Conservation (phyloP, 441 rosid species). For the Erodium texanum region DNA sequence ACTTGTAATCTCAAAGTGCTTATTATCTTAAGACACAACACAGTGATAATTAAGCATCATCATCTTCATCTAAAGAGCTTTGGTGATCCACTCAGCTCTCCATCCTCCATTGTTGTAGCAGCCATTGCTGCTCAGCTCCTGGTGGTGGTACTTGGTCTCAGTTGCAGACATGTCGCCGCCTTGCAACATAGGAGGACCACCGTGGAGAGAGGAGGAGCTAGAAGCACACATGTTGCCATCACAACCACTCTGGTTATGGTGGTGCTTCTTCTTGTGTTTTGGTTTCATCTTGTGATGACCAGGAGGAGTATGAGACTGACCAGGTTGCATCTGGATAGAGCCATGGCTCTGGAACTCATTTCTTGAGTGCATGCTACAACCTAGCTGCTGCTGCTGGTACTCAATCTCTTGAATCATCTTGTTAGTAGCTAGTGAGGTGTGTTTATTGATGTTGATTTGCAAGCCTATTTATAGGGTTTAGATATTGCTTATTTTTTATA, state of each 20-base stretch:
- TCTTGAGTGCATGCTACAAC: background rate
- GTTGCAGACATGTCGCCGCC: constrained; percentile 1
- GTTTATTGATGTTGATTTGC: constrained; percentile 2
- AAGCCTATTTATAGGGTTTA: background rate
- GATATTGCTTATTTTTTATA: background rate
- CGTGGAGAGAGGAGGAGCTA: background rate
- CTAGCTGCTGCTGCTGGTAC: background rate
- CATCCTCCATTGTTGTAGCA: constrained; percentile 3
- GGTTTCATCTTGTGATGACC: background rate
- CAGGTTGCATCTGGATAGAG: background rate
- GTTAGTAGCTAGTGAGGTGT: background rate
- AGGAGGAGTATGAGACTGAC: background rate
- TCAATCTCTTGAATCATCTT: constrained; percentile 3
- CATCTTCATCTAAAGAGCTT: background rate
- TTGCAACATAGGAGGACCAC: background rate
- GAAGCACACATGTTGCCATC: background rate
- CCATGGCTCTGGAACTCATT: background rate
- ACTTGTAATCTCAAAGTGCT: background rate
- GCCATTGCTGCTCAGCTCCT: background rate
- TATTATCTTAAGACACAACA: background rate
- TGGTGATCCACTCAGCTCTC: background rate
- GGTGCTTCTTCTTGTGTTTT: background rate
- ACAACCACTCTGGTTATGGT: constrained; percentile 1
- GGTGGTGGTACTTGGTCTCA: background rate
- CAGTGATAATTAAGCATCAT: background rate